These are phyloP conservation scores for Chaetomium olivaceum DNA, from an alignment of 2,329 filamentous ascomycete species.

Conservation along the genomic window DNA sequence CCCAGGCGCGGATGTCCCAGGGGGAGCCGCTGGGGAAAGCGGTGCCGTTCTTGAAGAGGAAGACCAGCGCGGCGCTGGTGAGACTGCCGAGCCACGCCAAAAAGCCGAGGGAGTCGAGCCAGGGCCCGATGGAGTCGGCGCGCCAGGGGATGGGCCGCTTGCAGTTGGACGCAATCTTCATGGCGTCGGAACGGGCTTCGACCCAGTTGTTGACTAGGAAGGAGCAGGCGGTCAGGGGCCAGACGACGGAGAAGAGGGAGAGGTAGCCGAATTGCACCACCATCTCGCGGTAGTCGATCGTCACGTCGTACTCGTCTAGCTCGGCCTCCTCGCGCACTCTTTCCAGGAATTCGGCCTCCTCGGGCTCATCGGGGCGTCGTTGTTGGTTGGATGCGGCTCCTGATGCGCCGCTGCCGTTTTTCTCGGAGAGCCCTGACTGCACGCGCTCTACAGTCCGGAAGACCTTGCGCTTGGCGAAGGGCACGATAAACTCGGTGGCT, in stretches of 20 bases:
- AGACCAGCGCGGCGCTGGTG: constrained; percentile 83
- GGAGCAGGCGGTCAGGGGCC: constrained; percentile 86
- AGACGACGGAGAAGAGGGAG: constrained; percentile 86
- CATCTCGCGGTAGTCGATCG: constrained; percentile 90
- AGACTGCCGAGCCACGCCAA: constrained; percentile 92
- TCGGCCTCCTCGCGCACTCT: constrained; percentile 82
- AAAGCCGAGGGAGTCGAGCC: constrained; percentile 82
- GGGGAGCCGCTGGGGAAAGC: constrained; percentile 62
- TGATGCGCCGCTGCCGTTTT: constrained; percentile 40
- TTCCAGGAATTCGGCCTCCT: constrained; percentile 77
- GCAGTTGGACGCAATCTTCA: constrained; percentile 90
- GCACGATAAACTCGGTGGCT: constrained; percentile 79
- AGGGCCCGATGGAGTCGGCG: constrained; percentile 91
- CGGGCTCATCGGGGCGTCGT: constrained; percentile 64
- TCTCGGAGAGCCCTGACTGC: constrained; percentile 59
- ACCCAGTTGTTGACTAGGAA: constrained; percentile 97
- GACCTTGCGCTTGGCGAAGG: constrained; percentile 77
- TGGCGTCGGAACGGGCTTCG: constrained; percentile 86
- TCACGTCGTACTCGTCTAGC: constrained; percentile 84
- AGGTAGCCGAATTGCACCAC: constrained; percentile 84
- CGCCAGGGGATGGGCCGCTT: constrained; percentile 87
- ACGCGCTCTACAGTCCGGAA: constrained; percentile 78
- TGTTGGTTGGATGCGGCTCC: neutral
- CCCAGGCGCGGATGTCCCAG: constrained; percentile 74
- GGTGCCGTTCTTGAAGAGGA: constrained; percentile 73